These are phyloP conservation scores for Colletotrichum viniferum DNA, from an alignment of 2,329 filamentous ascomycete species.

Conservation along the genomic window DNA sequence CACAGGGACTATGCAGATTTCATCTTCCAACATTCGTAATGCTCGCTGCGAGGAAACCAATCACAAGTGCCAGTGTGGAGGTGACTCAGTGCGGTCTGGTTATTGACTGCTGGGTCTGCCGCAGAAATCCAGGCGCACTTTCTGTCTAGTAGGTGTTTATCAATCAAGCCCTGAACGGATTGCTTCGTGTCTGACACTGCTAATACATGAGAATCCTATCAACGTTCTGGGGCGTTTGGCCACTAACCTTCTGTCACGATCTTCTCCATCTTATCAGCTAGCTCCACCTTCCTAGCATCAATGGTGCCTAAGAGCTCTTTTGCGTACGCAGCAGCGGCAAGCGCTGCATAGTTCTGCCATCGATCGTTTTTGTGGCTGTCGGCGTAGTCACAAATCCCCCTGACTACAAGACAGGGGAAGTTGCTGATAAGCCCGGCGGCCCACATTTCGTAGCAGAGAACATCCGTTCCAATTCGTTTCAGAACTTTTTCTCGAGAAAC, in stretches of 20 bases:
- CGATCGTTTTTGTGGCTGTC: conserved; percentile 30
- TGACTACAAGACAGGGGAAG: conserved; percentile 27
- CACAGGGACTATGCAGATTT: not conserved
- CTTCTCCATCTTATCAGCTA: too few species aligned
- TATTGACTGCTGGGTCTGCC: not conserved
- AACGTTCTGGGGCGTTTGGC: too few species aligned
- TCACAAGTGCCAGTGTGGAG: not conserved
- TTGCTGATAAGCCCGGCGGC: conserved; percentile 23
- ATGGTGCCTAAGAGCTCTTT: not conserved
- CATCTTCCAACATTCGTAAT: not conserved
- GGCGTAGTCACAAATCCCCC: conserved; percentile 34
- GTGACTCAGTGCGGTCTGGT: not conserved
- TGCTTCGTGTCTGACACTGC: too few species aligned
- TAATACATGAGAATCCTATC: too few species aligned
- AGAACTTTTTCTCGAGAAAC: conserved; percentile 31
- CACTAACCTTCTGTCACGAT: too few species aligned
- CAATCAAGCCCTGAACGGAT: too few species aligned
- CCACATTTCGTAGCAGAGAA: conserved; percentile 26
- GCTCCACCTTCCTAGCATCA: accelerated
- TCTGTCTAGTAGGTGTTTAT: too few species aligned
- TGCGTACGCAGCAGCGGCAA: conserved; percentile 25
- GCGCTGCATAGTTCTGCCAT: conserved; percentile 27
- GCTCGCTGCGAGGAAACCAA: not conserved
- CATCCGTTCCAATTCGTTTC: not conserved
- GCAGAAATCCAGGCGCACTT: not conserved